Percentiles rank a stretch among this genome's conserved stretches.
These are phyloP conservation scores for Trichoderma aggressivum DNA, from an alignment of 2,329 filamentous ascomycete genomes.

Conservation along the genomic window DNA sequence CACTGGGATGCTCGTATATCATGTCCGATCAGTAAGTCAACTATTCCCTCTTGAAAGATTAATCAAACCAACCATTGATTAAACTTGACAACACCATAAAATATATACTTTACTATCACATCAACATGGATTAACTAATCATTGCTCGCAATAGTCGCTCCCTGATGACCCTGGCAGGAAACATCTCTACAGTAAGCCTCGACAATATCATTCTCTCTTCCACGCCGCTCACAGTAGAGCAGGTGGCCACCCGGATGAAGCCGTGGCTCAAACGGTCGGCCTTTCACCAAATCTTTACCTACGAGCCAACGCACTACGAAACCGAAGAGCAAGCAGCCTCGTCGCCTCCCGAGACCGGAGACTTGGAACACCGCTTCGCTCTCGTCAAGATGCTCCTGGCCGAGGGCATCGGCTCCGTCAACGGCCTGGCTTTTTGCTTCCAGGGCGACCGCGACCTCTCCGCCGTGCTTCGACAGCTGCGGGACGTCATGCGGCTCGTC, in stretches of 20 bases:
- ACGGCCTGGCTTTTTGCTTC: background rate
- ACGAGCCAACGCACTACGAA: background rate
- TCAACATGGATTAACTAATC: background rate
- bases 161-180: background rate
- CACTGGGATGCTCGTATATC: background rate
- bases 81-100: too few relatives aligned
- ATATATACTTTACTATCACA: too few relatives aligned
- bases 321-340: background rate
- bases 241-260: slow-evolving; percentile 6
- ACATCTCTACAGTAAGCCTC: slow-evolving; percentile 6
- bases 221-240: background rate
- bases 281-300: background rate
- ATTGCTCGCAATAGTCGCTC: background rate
- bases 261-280: slow-evolving; percentile 5
- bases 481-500: slow-evolving; percentile 7
- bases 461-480: background rate
- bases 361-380: background rate
- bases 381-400: background rate
- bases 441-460: slow-evolving; percentile 6
- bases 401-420: background rate
- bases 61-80: background rate
- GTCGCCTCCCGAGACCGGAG: background rate
- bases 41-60: background rate
- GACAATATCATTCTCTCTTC: background rate
- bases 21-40: background rate